Conservation (phyloP, 225 moss, liverwort and hornwort species). For the Asterella californica region DNA sequence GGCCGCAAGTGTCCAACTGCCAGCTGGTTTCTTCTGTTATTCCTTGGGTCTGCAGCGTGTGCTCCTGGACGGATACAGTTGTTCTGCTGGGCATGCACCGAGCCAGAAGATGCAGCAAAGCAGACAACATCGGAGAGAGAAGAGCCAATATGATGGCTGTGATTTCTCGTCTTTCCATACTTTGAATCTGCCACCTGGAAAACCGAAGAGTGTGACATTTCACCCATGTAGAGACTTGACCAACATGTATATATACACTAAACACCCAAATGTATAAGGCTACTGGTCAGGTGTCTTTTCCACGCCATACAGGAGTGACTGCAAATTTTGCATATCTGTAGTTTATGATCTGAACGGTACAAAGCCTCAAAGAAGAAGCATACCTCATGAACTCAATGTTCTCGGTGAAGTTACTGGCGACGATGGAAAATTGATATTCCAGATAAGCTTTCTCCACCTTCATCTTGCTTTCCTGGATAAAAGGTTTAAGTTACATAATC, state of each 20-base stretch:
- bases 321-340: not conserved
- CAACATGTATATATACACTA: not conserved
- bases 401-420: slow-evolving; percentile 44
- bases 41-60: not conserved
- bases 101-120: slow-evolving; percentile 56
- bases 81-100: slow-evolving; percentile 27
- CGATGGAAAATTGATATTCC: slow-evolving; percentile 34
- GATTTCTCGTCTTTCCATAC: slow-evolving; percentile 76
- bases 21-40: not conserved
- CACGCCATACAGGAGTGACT: not conserved
- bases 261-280: not conserved
- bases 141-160: slow-evolving; percentile 63
- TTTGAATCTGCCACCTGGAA: slow-evolving; percentile 69
- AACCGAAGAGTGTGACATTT: not conserved
- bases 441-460: slow-evolving; percentile 32
- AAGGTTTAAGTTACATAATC: not conserved
- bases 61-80: not conserved
- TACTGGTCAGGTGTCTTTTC: not conserved
- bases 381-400: slow-evolving; percentile 46
- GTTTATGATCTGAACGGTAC: not conserved
- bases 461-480: slow-evolving; percentile 34
- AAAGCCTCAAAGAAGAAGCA: not conserved
- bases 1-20: slow-evolving; percentile 16
- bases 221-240: not conserved
- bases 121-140: slow-evolving; percentile 61